phyloP scores from a whole-genome alignment of 1,284 basidiomycete species.

The Amylostereum chailletii region DNA sequence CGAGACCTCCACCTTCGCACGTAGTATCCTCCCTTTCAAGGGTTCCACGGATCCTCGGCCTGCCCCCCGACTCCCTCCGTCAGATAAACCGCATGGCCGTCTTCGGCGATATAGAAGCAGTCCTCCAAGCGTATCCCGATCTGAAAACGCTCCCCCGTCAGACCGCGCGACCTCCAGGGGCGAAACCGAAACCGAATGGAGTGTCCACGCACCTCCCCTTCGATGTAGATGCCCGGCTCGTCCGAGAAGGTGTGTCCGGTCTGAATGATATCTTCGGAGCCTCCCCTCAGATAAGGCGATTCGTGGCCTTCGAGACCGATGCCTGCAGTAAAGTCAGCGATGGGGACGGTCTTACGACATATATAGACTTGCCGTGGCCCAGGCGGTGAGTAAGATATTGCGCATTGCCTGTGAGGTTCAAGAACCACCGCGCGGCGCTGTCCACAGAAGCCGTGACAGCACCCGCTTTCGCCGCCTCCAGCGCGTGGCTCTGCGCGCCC shows the following conservation, averaged over 20 bases:
- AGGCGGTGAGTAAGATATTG: constrained; percentile 75
- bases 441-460: constrained; percentile 53
- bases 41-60: constrained; percentile 41
- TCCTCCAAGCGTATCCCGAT: constrained; percentile 77
- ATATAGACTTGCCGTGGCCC: constrained; percentile 51
- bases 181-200: not conserved
- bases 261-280: constrained; percentile 47
- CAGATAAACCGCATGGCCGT: constrained; percentile 46
- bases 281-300: constrained; percentile 70
- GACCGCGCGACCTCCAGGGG: not conserved
- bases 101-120: constrained; percentile 61
- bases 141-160: constrained; percentile 22
- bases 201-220: constrained; percentile 43
- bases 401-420: constrained; percentile 39
- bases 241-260: constrained; percentile 72
- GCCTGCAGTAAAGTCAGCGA: constrained; percentile 31
- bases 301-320: constrained; percentile 83
- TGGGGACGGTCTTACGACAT: not conserved
- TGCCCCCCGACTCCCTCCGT: constrained; percentile 57
- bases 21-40: constrained; percentile 19
- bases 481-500: constrained; percentile 52
- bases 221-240: constrained; percentile 80
- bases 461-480: constrained; percentile 39
- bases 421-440: constrained; percentile 48
- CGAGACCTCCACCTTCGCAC: no score